Evolutionary conservation across 768 basidiomycete genomes (phyloP), one percentile per base, ranked within the genome.

Genomic region (Leccinum subgranulosum): DNA sequence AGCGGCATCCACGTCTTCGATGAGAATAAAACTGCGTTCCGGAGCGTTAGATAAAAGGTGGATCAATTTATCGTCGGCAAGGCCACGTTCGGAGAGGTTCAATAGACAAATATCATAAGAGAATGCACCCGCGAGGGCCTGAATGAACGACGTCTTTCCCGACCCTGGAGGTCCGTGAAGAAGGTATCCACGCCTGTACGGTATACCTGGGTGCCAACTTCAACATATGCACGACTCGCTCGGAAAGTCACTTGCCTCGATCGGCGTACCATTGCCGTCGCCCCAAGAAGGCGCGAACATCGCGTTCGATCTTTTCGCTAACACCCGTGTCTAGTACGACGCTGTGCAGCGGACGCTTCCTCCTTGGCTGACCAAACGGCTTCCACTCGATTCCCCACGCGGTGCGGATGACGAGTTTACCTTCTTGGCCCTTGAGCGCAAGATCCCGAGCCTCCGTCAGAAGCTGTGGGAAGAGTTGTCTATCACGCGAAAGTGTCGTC

Each of bases 71-170:
- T 99, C 97, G 70, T 99, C 97, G 39, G 92, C 90, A 28, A 98
- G 81, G 2, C 97, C 97, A 55, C 97, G 85, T 74, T 98, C 94
- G 23, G 95, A 94, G 41, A 99, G 83, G 72, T 98, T 98, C 34
- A 99, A 78, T 33, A 99, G 75, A 69, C 94, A 98, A 54, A 99
- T 97, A 72, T 98, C 95, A 76, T 98, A 98, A 31, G 86, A 86
- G 31, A 98, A 75, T 11, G 87, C 84, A 7, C 95, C 97, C 10
- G 97, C 97, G 29, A 98, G 80, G 12, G 97, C 94, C 75, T 98
- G 96, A 64, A 98, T 98, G 76, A 92, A 99, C 6, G 97, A 99
- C 1, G 96, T 95, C 70, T 99, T 99, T 50, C 97, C 97, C 1
- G 94, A 97, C 15, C 97, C 97, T 7, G 97, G 97, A 21, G 97